A percentile compares a stretch with the other conserved stretches of the same genome.
These are phyloP conservation scores for Epichloe gansuensis DNA, from an alignment of 2,329 filamentous ascomycete species.

Conservation along the genomic window DNA sequence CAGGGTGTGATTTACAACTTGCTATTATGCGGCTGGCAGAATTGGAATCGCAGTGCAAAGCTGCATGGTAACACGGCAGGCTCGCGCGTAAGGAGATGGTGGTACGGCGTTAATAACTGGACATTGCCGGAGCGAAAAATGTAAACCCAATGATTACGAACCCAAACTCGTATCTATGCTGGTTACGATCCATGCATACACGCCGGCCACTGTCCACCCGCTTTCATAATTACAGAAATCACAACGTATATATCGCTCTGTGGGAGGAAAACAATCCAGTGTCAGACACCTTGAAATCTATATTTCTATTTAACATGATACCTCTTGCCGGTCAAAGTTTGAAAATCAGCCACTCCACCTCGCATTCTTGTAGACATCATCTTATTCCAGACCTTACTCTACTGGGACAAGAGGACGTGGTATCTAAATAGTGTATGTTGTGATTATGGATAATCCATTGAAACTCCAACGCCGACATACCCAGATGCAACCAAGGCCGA, in stretches of 20 bases:
- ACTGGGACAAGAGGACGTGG: neutral
- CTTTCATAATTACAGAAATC: neutral
- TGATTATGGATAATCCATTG: neutral
- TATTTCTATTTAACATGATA: neutral
- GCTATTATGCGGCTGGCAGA: constrained; percentile 72
- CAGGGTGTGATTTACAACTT: constrained; percentile 88
- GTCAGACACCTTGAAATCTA: neutral
- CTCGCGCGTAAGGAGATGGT: constrained; percentile 74
- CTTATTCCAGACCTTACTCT: neutral
- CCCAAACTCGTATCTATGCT: neutral
- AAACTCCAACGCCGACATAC: constrained; percentile 6
- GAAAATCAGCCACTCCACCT: neutral
- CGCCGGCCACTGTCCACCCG: neutral
- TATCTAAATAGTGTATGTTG: neutral
- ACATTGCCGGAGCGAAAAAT: constrained; percentile 44
- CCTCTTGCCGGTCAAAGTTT: too few species aligned
- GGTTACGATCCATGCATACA: neutral
- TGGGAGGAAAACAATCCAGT: too few species aligned
- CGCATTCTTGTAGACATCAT: neutral
- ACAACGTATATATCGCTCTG: neutral
- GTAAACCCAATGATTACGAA: neutral
- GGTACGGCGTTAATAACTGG: constrained; percentile 94
- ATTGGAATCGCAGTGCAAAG: constrained; percentile 71
- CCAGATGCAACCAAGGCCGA: constrained; percentile 6
- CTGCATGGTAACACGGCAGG: constrained; percentile 67